phyloP scores from a whole-genome alignment of 352 stramenopile genomes.

The Phytophthora pini region DNA sequence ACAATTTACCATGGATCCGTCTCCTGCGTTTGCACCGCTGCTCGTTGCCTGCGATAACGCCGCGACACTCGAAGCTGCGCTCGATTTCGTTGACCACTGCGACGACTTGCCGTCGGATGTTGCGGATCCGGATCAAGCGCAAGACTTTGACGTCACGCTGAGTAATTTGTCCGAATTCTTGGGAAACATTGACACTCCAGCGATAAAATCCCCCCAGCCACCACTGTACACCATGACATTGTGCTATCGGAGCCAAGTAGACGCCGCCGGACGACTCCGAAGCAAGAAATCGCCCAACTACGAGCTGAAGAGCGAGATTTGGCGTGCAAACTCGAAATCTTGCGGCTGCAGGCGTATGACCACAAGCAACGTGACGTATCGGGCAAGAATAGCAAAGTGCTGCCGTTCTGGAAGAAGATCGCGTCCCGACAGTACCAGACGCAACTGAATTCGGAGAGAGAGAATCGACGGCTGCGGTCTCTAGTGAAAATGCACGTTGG shows the following conservation, averaged over 20 bases:
- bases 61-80: slow-evolving; percentile 23
- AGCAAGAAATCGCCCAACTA: slow-evolving; percentile 31
- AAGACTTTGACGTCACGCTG: slow-evolving; percentile 12
- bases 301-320: slow-evolving; percentile 24
- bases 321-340: slow-evolving; percentile 17
- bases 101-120: slow-evolving; percentile 1
- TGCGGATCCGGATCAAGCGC: not conserved
- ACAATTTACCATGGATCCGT: slow-evolving; percentile 12
- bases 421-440: slow-evolving; percentile 24
- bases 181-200: slow-evolving; percentile 4
- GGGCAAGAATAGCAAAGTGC: slow-evolving; percentile 6
- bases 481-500: slow-evolving; percentile 23
- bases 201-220: not conserved
- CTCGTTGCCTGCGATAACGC: slow-evolving; percentile 25
- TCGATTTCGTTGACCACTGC: slow-evolving; percentile 26
- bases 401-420: slow-evolving; percentile 36
- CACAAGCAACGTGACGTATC: not conserved
- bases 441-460: slow-evolving; percentile 18
- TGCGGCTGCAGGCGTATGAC: slow-evolving; percentile 18
- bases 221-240: not conserved
- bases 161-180: slow-evolving; percentile 14
- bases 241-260: not conserved
- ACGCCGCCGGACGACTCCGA: slow-evolving; percentile 19
- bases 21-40: not conserved
- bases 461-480: slow-evolving; percentile 30